phyloP scores from a whole-genome alignment of 306 rosid genomes.

The Begonia fuchsioides region DNA sequence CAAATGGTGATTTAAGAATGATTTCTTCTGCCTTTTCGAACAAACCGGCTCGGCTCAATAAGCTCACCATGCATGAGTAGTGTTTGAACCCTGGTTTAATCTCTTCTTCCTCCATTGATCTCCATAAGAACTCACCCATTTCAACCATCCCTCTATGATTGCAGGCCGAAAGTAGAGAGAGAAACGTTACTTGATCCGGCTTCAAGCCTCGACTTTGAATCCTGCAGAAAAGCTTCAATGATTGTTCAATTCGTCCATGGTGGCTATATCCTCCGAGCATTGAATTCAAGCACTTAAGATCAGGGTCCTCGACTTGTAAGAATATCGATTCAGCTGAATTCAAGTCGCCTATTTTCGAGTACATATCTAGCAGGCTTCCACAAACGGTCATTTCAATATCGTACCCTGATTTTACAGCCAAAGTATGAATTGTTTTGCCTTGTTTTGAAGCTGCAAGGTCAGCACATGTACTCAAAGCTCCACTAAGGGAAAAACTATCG shows the following conservation, averaged over 20 bases:
- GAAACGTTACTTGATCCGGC: conserved; percentile 65
- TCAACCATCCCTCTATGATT: conserved; percentile 44
- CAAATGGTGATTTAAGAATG: conserved; percentile 41
- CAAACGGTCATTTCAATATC: conserved; percentile 47
- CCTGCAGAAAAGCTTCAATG: conserved; percentile 39
- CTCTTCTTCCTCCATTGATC: conserved; percentile 33
- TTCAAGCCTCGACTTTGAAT: conserved; percentile 34
- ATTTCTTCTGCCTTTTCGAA: conserved; percentile 55
- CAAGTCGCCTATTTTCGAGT: conserved; percentile 68
- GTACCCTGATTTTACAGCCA: conserved; percentile 45
- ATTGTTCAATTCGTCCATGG: conserved; percentile 59
- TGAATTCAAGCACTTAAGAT: conserved; percentile 79
- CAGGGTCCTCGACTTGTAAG: conserved; percentile 39
- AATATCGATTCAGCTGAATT: conserved; percentile 36
- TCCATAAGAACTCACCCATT: conserved; percentile 51
- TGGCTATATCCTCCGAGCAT: conserved; percentile 86
- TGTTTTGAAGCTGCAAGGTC: conserved; percentile 58
- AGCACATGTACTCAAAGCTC: conserved; percentile 57
- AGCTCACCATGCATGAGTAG: conserved; percentile 72
- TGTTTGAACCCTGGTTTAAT: conserved; percentile 64
- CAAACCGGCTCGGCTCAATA: conserved; percentile 55
- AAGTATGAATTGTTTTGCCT: conserved; percentile 71
- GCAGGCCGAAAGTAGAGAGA: conserved; percentile 65
- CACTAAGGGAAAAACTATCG: conserved; percentile 60
- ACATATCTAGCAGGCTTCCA: conserved; percentile 79